Percentiles rank a stretch among this genome's conserved stretches.
Evolutionary conservation across 257 asterid genomes (phyloP).

Genomic region (Haberlea rhodopensis): DNA sequence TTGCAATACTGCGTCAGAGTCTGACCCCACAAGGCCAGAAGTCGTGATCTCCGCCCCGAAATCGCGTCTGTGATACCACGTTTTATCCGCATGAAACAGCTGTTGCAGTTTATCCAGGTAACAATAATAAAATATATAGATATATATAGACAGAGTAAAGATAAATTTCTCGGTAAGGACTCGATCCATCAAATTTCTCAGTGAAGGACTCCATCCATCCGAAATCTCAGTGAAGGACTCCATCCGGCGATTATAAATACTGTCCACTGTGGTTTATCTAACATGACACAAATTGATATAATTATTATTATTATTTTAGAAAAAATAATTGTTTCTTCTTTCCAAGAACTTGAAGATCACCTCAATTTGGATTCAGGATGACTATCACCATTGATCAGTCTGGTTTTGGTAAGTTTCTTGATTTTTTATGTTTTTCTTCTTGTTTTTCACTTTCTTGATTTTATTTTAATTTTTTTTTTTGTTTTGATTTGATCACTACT

Average conservation of each 20-base stretch:
- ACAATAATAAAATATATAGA: too few species aligned
- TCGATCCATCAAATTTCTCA: too few species aligned
- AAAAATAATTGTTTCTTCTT: background rate
- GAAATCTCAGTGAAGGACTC: constrained; percentile 89
- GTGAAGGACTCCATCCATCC: constrained; percentile 59
- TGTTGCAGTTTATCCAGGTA: too few species aligned
- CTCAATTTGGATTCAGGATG: constrained; percentile 34
- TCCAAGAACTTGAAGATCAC: background rate
- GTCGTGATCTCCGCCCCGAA: too few species aligned
- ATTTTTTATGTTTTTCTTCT: background rate
- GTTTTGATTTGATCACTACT: background rate
- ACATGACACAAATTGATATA: constrained; percentile 18
- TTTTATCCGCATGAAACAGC: too few species aligned
- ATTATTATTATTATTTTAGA: background rate
- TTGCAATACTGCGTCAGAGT: too few species aligned
- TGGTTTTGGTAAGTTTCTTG: constrained; percentile 41
- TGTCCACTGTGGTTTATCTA: constrained; percentile 15
- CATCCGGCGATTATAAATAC: constrained; percentile 81
- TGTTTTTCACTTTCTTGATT: background rate
- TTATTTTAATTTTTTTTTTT: background rate
- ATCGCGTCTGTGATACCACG: too few species aligned
- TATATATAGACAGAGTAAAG: too few species aligned
- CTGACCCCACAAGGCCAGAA: too few species aligned
- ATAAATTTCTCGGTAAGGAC: too few species aligned
- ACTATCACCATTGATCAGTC: constrained; percentile 59